phyloP scores from a whole-genome alignment of 202 grass and related monocot genomes.

The Thinopyrum obtusiflorum region DNA sequence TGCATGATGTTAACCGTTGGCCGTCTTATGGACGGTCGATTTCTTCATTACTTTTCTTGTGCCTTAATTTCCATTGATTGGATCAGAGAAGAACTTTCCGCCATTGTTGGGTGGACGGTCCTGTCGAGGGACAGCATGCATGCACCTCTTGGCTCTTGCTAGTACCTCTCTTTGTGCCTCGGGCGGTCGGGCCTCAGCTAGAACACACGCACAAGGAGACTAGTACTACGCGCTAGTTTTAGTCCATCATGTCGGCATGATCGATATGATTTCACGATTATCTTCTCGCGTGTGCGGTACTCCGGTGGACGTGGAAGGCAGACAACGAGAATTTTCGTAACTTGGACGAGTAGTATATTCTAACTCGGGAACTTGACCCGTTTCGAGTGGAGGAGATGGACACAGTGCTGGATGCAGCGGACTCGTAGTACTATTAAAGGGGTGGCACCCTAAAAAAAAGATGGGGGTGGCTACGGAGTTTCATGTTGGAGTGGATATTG shows the following conservation, averaged over 20 bases:
- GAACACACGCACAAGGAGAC: not conserved
- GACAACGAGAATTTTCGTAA: not conserved
- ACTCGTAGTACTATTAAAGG: too few species aligned
- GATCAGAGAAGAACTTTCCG: not conserved
- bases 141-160: not conserved
- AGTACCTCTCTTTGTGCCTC: not conserved
- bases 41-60: not conserved
- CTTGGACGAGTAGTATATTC: not conserved
- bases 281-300: not conserved
- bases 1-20: not conserved
- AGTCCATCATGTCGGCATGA: not conserved
- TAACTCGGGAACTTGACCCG: not conserved
- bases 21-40: not conserved
- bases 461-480: not conserved
- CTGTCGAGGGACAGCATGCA: not conserved
- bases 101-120: not conserved
- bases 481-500: too few species aligned
- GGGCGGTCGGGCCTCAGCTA: too few species aligned
- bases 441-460: not conserved
- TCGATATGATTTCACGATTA: not conserved
- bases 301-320: not conserved
- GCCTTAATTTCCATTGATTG: not conserved
- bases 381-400: not conserved
- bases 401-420: not conserved
- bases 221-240: not conserved